phyloP scores from a whole-genome alignment of 306 rosid species.

The Quercus berberidifolia region DNA sequence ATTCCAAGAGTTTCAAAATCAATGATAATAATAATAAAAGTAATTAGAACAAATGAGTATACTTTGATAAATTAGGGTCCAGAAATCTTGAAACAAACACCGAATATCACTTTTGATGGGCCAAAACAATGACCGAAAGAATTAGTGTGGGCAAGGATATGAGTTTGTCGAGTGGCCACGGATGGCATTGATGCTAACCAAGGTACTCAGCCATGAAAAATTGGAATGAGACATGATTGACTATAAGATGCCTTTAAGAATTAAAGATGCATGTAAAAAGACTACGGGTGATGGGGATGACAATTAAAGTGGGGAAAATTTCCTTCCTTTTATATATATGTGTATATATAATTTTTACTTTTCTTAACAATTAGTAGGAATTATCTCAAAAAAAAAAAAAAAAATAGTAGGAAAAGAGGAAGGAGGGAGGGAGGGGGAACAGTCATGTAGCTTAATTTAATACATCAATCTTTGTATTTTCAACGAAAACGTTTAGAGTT shows the following conservation, averaged over 20 bases:
- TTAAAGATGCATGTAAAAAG: neutral
- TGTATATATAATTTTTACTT: no score
- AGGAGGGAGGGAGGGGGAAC: no score
- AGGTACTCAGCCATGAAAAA: neutral
- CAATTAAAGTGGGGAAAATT: neutral
- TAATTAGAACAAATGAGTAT: no score
- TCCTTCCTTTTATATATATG: neutral
- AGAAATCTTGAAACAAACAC: neutral
- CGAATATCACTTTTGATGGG: constrained; percentile 5
- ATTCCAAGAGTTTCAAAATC: no score
- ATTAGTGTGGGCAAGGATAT: constrained; percentile 8
- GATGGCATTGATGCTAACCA: constrained; percentile 3
- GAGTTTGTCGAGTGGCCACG: constrained; percentile 12
- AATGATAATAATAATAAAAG: no score
- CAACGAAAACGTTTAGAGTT: no score
- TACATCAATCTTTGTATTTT: no score
- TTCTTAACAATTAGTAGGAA: no score
- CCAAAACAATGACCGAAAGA: neutral
- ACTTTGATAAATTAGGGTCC: neutral
- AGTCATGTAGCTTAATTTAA: no score
- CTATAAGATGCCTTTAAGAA: neutral
- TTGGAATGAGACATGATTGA: neutral
- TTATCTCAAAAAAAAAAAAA: no score
- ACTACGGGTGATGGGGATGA: no score
- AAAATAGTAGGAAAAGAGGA: no score